Evolutionary conservation across 139 green algal genomes (phyloP).

Genomic region (Ulvella scutata): DNA sequence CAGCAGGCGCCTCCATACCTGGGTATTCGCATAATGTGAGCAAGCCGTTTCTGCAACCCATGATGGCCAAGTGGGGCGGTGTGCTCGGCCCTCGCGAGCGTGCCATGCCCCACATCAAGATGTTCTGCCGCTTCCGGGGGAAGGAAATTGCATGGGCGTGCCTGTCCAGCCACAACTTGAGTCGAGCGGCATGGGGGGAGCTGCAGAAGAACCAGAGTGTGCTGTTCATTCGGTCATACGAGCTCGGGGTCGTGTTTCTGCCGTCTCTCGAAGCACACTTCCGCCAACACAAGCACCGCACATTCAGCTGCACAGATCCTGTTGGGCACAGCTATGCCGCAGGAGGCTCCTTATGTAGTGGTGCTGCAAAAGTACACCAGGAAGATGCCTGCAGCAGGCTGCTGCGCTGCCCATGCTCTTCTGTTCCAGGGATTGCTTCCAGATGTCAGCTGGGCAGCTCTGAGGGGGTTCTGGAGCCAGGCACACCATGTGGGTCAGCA

Average conservation of each 20-base stretch:
- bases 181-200: conserved; percentile 67
- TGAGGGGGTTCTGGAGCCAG: too few species aligned
- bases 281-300: conserved; percentile 6
- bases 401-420: too few species aligned
- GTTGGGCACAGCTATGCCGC: too few species aligned
- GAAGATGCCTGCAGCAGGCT: too few species aligned
- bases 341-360: too few species aligned
- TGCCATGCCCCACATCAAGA: conserved; percentile 76
- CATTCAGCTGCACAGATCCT: conserved; percentile 13
- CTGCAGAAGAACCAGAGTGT: conserved; percentile 44
- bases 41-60: conserved; percentile 38
- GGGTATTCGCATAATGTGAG: conserved; percentile 36
- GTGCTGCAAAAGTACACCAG: too few species aligned
- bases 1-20: conserved; percentile 42
- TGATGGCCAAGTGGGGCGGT: conserved; percentile 33
- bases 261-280: conserved; percentile 35
- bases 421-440: too few species aligned
- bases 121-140: conserved; percentile 22
- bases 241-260: conserved; percentile 57
- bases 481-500: background rate
- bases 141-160: conserved; percentile 42
- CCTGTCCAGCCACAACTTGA: conserved; percentile 59
- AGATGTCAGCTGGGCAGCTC: too few species aligned
- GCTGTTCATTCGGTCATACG: conserved; percentile 46
- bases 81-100: conserved; percentile 26